phyloP scores from a whole-genome alignment of 352 stramenopile species.

The Pythium phragmiticola region DNA sequence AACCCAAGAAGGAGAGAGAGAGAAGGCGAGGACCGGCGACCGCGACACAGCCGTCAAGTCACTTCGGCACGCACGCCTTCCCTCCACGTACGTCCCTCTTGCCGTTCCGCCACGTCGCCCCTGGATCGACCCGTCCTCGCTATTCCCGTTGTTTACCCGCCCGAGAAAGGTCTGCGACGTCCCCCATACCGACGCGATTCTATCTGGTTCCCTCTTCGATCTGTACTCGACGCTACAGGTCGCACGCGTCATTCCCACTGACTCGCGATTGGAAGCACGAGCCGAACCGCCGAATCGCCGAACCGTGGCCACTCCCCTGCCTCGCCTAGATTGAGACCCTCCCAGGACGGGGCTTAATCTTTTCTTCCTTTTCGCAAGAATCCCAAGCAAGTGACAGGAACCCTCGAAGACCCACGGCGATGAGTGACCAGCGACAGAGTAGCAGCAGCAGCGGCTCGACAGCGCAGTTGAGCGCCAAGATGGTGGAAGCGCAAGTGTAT shows the following conservation, averaged over 20 bases:
- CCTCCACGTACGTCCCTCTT: background rate
- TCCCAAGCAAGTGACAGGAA: background rate
- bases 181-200: background rate
- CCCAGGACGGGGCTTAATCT: background rate
- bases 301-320: constrained; percentile 9
- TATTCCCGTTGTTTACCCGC: background rate
- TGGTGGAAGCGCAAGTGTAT: constrained; percentile 63
- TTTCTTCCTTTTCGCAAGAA: background rate
- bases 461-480: constrained; percentile 44
- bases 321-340: constrained; percentile 14
- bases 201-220: constrained; percentile 3
- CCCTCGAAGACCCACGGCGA: background rate
- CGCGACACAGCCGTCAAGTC: background rate
- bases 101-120: too few relatives aligned
- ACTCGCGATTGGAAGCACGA: background rate
- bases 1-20: constrained; percentile 6
- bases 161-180: constrained; percentile 5
- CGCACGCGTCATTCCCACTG: background rate
- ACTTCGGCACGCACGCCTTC: background rate
- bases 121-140: background rate
- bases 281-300: background rate
- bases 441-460: constrained; percentile 1
- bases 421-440: constrained; percentile 2
- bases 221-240: background rate
- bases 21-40: constrained; percentile 1